Evolutionary conservation across 768 basidiomycete genomes (phyloP).

Genomic region (Mycena indigotica): DNA sequence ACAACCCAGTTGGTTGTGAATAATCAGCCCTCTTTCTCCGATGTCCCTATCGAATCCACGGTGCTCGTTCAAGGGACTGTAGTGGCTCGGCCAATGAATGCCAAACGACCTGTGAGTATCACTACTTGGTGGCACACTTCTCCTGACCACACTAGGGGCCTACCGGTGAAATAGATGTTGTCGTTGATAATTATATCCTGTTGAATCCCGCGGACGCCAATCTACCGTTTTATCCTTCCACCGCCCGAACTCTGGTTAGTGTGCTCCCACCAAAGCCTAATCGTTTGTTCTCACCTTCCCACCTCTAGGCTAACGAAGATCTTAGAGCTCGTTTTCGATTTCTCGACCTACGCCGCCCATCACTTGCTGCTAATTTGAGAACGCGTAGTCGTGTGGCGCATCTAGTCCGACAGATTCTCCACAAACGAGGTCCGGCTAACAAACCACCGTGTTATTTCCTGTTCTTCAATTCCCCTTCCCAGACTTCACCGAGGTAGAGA

Average conservation of each 20-base stretch:
- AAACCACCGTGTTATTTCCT: conserved; percentile 11
- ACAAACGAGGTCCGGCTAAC: conserved; percentile 62
- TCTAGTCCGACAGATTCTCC: conserved; percentile 69
- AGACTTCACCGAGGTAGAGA: conserved; percentile 95
- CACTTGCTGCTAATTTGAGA: conserved; percentile 76
- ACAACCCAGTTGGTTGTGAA: conserved; percentile 66
- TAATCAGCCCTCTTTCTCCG: conserved; percentile 50
- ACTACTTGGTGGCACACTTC: conserved; percentile 1
- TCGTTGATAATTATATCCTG: conserved; percentile 66
- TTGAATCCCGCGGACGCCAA: conserved; percentile 74
- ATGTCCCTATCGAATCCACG: conserved; percentile 75
- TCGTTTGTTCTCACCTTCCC: conserved; percentile 13
- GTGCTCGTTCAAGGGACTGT: conserved; percentile 78
- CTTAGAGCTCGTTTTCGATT: conserved; percentile 83
- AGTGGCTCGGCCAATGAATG: conserved; percentile 59
- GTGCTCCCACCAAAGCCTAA: conserved; percentile 22
- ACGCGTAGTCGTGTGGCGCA: conserved; percentile 83
- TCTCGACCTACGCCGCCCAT: conserved; percentile 82
- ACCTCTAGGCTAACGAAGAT: conserved; percentile 77
- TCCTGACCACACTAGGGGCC: conserved; percentile 44
- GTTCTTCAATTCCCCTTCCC: conserved; percentile 18
- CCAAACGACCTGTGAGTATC: conserved; percentile 64
- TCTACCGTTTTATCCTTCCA: conserved; percentile 87
- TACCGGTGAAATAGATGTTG: conserved; percentile 81
- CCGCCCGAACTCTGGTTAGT: conserved; percentile 72